phyloP scores from a whole-genome alignment of 1,284 basidiomycete genomes.

The Ganoderma lucidum region DNA sequence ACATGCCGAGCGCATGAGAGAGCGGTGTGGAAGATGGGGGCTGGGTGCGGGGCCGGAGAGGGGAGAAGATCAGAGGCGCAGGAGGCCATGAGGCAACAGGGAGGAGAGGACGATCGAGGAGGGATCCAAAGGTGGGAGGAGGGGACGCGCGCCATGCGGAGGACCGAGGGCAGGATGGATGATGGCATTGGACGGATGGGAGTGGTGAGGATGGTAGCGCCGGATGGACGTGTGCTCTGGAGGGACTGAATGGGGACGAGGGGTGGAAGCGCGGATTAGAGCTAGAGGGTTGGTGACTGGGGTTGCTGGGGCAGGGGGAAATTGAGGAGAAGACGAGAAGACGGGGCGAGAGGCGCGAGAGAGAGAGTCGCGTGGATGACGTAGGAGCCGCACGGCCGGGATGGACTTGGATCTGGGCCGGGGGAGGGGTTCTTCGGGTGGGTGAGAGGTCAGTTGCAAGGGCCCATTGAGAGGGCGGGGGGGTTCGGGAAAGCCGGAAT shows the following conservation, averaged over 20 bases:
- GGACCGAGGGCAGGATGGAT: conserved; percentile 21
- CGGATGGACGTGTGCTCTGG: background rate
- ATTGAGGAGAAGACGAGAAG: conserved; percentile 11
- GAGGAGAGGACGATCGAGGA: conserved; percentile 15
- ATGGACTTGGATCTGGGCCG: conserved; percentile 12
- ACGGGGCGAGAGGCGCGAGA: conserved; percentile 12
- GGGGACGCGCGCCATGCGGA: conserved; percentile 22
- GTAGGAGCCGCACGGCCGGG: conserved; percentile 11
- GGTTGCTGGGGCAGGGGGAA: background rate
- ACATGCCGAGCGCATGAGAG: conserved; percentile 21
- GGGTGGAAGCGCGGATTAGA: conserved; percentile 6
- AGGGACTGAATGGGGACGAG: conserved; percentile 20
- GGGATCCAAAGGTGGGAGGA: conserved; percentile 11
- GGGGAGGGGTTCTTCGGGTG: conserved; percentile 10
- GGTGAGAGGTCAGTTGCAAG: background rate
- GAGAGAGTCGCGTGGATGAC: conserved; percentile 12
- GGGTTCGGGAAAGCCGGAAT: conserved; percentile 18
- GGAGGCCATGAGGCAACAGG: conserved; percentile 22
- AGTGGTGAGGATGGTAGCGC: conserved; percentile 11
- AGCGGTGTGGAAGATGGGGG: background rate
- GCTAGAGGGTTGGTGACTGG: conserved; percentile 3
- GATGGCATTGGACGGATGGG: background rate
- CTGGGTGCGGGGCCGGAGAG: conserved; percentile 24
- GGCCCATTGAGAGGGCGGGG: conserved; percentile 11
- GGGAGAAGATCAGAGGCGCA: conserved; percentile 13